These are phyloP conservation scores for Diplogelasinospora grovesii DNA, from an alignment of 495 filamentous ascomycete genomes.

Conservation along the genomic window DNA sequence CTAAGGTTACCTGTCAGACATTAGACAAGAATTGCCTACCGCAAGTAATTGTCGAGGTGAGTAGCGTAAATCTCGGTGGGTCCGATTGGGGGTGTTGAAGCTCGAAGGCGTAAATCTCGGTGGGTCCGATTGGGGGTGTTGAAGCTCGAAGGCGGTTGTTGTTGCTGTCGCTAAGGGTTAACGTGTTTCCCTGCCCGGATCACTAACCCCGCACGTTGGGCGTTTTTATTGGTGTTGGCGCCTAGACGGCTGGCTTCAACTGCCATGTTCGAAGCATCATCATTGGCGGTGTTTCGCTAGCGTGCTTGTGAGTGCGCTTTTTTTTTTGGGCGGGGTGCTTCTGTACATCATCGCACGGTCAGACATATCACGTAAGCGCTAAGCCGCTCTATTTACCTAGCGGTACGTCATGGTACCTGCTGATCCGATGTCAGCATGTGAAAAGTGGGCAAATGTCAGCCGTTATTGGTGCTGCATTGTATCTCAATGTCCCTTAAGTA, in stretches of 20 bases:
- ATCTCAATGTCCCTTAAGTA: constrained; percentile 1
- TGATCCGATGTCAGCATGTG: background rate
- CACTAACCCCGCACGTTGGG: constrained; percentile 5
- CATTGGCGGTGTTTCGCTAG: constrained; percentile 2
- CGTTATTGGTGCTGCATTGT: background rate
- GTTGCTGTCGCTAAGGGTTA: constrained; percentile 1
- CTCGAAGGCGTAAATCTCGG: background rate
- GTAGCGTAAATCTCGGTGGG: background rate
- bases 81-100: background rate
- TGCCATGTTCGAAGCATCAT: constrained; percentile 4
- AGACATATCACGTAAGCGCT: background rate
- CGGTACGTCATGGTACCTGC: no score
- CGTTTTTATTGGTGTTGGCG: constrained; percentile 4
- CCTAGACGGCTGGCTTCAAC: constrained; percentile 4
- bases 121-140: background rate
- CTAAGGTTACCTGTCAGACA: background rate
- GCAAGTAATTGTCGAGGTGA: background rate
- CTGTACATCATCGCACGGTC: background rate
- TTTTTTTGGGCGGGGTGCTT: background rate
- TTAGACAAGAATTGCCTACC: constrained; percentile 5
- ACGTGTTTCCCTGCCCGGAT: constrained; percentile 1
- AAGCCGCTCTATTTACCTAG: constrained; percentile 2
- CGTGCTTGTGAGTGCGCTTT: background rate
- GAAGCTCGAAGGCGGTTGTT: constrained; percentile 1
- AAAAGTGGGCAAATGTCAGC: constrained; percentile 1